Conservation (phyloP, 164 flowering plant genomes). For the Macadamia tetraphylla region DNA sequence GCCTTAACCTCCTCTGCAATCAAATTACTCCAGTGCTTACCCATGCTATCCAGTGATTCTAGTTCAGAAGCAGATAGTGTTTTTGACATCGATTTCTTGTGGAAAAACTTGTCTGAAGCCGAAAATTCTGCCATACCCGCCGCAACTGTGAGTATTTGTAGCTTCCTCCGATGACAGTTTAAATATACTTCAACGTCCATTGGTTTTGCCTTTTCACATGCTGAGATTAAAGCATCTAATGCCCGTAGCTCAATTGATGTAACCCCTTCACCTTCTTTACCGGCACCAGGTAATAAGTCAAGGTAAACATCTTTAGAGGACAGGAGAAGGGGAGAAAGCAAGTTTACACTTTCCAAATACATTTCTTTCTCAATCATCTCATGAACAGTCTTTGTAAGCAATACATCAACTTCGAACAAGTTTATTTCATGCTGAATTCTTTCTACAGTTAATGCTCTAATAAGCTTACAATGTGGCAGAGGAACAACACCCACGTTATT, state of each 20-base stretch:
- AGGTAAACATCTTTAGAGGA: constrained; percentile 41
- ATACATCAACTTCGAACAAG: constrained; percentile 54
- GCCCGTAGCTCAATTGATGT: constrained; percentile 63
- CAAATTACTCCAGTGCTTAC: constrained; percentile 39
- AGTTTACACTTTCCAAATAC: constrained; percentile 55
- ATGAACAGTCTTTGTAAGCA: constrained; percentile 40
- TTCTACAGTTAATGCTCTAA: constrained; percentile 49
- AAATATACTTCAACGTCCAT: constrained; percentile 48
- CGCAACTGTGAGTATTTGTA: constrained; percentile 53
- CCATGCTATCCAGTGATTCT: constrained; percentile 36
- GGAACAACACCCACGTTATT: constrained; percentile 26
- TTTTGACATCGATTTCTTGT: constrained; percentile 21
- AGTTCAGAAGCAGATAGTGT: constrained; percentile 27
- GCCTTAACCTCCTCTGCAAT: constrained; percentile 78
- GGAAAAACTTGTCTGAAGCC: constrained; percentile 23
- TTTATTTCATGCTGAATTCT: constrained; percentile 64
- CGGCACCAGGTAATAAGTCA: constrained; percentile 29
- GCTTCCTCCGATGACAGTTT: constrained; percentile 61
- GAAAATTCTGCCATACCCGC: constrained; percentile 54
- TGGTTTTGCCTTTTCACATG: constrained; percentile 60
- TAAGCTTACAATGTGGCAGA: constrained; percentile 59
- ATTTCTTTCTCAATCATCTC: constrained; percentile 68
- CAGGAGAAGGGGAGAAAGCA: constrained; percentile 74
- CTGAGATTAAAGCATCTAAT: constrained; percentile 56
- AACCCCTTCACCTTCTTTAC: constrained; percentile 34